Conservation (phyloP, 805 yeast genomes). For the Maudiozyma barnettii region DNA sequence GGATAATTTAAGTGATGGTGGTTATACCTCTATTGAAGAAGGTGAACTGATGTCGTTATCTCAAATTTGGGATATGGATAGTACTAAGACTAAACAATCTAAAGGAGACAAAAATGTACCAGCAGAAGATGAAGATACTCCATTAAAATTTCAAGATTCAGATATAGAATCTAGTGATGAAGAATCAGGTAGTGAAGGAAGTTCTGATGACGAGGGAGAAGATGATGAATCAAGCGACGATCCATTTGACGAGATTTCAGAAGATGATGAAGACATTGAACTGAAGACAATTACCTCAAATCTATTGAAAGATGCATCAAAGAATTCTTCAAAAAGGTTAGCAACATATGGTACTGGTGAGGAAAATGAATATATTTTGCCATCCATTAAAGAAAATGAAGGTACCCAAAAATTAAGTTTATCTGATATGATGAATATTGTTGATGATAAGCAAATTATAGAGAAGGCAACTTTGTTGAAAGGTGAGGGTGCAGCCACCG, state of each 20-base stretch:
- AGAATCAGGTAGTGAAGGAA: conserved; percentile 5
- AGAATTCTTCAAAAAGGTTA: conserved; percentile 35
- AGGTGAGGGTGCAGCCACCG: conserved; percentile 40
- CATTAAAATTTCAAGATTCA: conserved; percentile 16
- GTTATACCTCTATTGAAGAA: conserved; percentile 46
- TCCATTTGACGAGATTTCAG: conserved; percentile 31
- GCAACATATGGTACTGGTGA: conserved; percentile 44
- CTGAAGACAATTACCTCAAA: conserved; percentile 40
- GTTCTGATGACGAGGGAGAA: conserved; percentile 6
- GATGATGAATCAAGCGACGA: conserved; percentile 19
- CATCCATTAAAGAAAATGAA: conserved; percentile 32
- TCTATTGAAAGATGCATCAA: conserved; percentile 28
- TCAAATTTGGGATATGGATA: conserved; percentile 85
- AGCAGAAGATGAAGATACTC: conserved; percentile 4
- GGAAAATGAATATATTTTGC: conserved; percentile 64
- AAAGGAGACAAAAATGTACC: conserved; percentile 5
- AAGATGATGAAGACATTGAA: conserved; percentile 45
- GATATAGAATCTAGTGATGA: conserved; percentile 5
- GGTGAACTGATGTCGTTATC: conserved; percentile 64
- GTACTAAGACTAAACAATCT: conserved; percentile 17
- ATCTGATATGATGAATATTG: conserved; percentile 65
- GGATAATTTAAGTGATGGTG: conserved; percentile 54
- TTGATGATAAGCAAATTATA: conserved; percentile 40
- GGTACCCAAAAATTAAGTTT: conserved; percentile 43
- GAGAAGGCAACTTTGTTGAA: conserved; percentile 42